Base-by-base conservation (phyloP, 73 alveolate genomes). In the Loxodes magnus region DNA sequence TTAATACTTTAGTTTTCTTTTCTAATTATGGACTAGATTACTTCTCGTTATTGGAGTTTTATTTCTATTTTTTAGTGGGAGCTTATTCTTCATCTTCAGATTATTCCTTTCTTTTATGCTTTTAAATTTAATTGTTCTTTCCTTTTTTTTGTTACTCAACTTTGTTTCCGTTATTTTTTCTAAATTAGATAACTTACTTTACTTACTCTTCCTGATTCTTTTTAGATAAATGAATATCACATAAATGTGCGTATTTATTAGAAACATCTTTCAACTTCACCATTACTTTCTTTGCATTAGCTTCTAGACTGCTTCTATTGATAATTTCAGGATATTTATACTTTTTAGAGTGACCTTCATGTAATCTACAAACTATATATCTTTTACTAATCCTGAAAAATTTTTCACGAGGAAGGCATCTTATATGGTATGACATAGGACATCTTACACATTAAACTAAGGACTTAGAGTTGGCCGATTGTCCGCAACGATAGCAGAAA, bases 391-490 rank as follows among this genome's bases (percentile, higher is more conserved):
- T 41, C 27, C 86, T 38, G 39, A 71, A 56, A 2, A 62, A 63
- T 6, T 49, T 12, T 7, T 22, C 12, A 5, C 63, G 9, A 20
- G 62, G 53, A 3, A 61, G 20, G 58, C 86, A 71, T 12, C 72
- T 68, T 0, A 62, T 41, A 26, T 71, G 86, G 34, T 54, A 71
- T 5, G 86, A 77, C 4, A 46, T 71, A 3, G 86, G 86, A 27
- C 86, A 71, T n/a, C 41, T 33, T 5, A 43, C 43, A 44, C 86
- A 71, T 54, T 71, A 51, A 3, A 65, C 69, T 1, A 65, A 51
- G 17, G 72, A 19, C 2, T 63, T 64, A 2, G 79, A 64, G 30
- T 71, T 74, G 4, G 79, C 86, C 14, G 79, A 43, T 4, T 43
- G 44, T 15, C 39, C 41, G 56, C 86, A 71, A n/a, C 49, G 51